phyloP scores from a whole-genome alignment of 768 basidiomycete genomes.

The Kwoniella bestiolae region DNA sequence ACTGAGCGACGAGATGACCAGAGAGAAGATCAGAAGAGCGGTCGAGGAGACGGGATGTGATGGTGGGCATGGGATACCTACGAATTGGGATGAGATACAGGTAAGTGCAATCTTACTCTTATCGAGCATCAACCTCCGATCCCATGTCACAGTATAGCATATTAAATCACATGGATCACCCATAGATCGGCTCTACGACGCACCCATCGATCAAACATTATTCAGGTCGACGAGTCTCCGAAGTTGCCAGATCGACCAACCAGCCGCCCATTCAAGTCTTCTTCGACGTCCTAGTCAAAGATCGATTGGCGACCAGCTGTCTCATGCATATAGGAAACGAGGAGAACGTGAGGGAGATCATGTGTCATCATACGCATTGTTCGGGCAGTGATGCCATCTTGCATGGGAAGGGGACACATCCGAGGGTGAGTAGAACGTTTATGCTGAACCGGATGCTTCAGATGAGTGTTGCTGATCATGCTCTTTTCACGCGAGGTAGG shows the following conservation, averaged over 20 bases:
- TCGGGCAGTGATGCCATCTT: slow-evolving; percentile 53
- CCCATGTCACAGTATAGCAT: neutral
- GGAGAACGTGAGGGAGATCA: slow-evolving; percentile 52
- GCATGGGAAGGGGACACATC: slow-evolving; percentile 44
- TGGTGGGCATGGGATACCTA: slow-evolving; percentile 54
- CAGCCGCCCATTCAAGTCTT: slow-evolving; percentile 39
- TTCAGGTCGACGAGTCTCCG: slow-evolving; percentile 31
- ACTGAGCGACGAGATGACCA: slow-evolving; percentile 30
- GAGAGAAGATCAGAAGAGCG: slow-evolving; percentile 47
- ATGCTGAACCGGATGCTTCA: neutral
- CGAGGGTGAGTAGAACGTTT: slow-evolving; percentile 30
- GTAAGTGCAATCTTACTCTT: slow-evolving; percentile 25
- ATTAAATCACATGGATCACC: neutral
- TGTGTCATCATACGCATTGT: slow-evolving; percentile 50
- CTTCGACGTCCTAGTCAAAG: slow-evolving; percentile 48
- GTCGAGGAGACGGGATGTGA: slow-evolving; percentile 52
- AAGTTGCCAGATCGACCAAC: slow-evolving; percentile 23
- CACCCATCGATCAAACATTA: slow-evolving; percentile 33
- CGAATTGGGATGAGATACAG: slow-evolving; percentile 50
- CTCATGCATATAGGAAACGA: slow-evolving; percentile 55
- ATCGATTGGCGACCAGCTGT: slow-evolving; percentile 47
- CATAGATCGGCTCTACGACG: slow-evolving; percentile 36
- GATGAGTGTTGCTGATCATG: neutral
- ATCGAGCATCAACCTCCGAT: neutral
- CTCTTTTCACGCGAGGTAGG: slow-evolving; percentile 1